These are phyloP conservation scores for Amphichorda felina DNA, from an alignment of 2,329 filamentous ascomycete species.

Conservation along the genomic window DNA sequence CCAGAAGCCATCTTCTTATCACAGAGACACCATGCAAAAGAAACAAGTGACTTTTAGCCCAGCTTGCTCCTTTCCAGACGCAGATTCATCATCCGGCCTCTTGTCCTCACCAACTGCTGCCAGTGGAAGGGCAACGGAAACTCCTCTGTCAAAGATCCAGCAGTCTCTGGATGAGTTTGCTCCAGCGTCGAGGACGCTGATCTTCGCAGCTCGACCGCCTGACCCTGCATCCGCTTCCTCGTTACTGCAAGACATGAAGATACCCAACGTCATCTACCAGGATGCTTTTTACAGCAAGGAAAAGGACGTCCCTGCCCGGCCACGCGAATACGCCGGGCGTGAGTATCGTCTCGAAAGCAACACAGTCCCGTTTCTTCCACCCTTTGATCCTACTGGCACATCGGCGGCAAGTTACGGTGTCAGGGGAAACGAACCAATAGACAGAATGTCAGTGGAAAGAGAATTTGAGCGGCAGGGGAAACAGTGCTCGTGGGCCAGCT, in stretches of 20 bases:
- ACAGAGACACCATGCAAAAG: background rate
- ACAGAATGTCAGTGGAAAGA: slow-evolving; percentile 38
- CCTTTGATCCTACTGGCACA: slow-evolving; percentile 54
- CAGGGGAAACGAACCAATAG: slow-evolving; percentile 30
- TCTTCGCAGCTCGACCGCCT: slow-evolving; percentile 15
- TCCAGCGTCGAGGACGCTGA: slow-evolving; percentile 4
- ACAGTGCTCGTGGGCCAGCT: slow-evolving; percentile 46
- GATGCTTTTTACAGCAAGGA: slow-evolving; percentile 79
- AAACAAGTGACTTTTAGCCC: slow-evolving; percentile 13
- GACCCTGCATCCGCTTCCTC: slow-evolving; percentile 9
- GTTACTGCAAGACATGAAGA: slow-evolving; percentile 11
- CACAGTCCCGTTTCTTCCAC: slow-evolving; percentile 66
- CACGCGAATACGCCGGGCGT: slow-evolving; percentile 75
- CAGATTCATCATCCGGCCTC: background rate
- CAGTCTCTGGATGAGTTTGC: background rate
- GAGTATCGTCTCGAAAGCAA: slow-evolving; percentile 70
- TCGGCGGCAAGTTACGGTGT: slow-evolving; percentile 44
- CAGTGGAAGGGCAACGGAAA: background rate
- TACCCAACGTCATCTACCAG: slow-evolving; percentile 67
- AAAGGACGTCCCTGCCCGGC: slow-evolving; percentile 64
- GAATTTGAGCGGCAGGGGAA: slow-evolving; percentile 32
- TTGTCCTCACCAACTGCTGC: slow-evolving; percentile 1
- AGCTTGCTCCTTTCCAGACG: slow-evolving; percentile 1
- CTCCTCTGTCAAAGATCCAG: background rate
- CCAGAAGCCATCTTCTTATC: slow-evolving; percentile 29